A percentile compares a stretch with the other conserved stretches of the same genome.
These are phyloP conservation scores for Colletotrichum musae DNA, from an alignment of 2,329 filamentous ascomycete species.

Conservation along the genomic window DNA sequence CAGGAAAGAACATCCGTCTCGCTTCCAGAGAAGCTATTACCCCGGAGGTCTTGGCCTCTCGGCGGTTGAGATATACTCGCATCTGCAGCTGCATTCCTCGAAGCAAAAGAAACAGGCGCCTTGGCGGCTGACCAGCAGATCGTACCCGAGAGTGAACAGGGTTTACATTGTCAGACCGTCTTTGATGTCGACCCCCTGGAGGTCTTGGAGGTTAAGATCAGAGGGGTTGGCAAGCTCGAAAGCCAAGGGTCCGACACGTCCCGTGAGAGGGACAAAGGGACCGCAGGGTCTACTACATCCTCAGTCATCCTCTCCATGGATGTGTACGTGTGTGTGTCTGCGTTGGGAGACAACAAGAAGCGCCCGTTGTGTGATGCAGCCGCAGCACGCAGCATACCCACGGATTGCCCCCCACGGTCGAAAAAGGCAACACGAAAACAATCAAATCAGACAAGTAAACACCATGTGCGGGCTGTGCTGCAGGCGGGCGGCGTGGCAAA, in stretches of 20 bases:
- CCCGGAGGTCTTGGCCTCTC: slow-evolving; percentile 5
- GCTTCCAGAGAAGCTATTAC: background rate
- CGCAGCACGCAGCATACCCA: background rate
- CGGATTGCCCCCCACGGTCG: no score
- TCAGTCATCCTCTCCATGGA: no score
- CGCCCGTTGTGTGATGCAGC: slow-evolving; percentile 2
- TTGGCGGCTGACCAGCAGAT: slow-evolving; percentile 13
- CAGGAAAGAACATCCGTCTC: background rate
- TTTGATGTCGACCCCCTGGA: slow-evolving; percentile 11
- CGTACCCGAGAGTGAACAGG: background rate
- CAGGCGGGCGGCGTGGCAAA: background rate
- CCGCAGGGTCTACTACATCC: no score
- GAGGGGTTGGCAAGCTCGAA: slow-evolving; percentile 11
- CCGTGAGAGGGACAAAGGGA: background rate
- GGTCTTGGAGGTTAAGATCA: slow-evolving; percentile 5
- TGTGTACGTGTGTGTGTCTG: no score
- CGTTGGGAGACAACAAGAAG: background rate
- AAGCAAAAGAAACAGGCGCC: slow-evolving; percentile 1
- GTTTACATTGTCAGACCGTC: background rate
- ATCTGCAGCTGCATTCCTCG: background rate
- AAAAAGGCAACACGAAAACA: no score
- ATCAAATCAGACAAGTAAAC: no score
- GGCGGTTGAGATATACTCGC: background rate
- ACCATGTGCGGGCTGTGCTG: slow-evolving; percentile 3
- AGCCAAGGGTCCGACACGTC: slow-evolving; percentile 12